A percentile compares a stretch with the other conserved stretches of the same genome.
Conservation (phyloP, 257 asterid species). For the Primulina huaijiensis region DNA sequence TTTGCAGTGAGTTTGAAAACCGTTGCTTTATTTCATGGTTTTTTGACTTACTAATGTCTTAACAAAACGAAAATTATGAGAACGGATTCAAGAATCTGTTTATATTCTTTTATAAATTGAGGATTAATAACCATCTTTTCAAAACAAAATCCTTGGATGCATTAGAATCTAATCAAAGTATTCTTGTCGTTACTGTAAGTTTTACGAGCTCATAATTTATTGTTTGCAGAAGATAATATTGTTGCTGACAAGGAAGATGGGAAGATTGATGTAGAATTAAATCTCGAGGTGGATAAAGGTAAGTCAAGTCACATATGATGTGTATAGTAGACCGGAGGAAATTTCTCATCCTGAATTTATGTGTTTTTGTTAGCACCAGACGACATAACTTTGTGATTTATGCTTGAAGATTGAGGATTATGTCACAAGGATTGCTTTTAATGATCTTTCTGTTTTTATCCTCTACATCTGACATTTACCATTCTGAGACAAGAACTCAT, state of each 20-base stretch:
- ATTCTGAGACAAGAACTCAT: neutral
- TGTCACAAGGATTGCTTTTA: neutral
- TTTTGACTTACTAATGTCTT: neutral
- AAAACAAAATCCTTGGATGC: neutral
- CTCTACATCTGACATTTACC: neutral
- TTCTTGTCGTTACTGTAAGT: neutral
- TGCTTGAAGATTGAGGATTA: neutral
- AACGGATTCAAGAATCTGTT: neutral
- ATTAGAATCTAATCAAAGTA: neutral
- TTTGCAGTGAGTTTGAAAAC: neutral
- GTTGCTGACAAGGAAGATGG: constrained; percentile 32
- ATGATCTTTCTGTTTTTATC: neutral
- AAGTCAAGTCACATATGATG: neutral
- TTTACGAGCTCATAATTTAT: constrained; percentile 17
- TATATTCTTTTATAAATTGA: neutral
- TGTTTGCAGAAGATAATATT: constrained; percentile 38
- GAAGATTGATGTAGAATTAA: constrained; percentile 33
- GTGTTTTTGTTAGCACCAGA: neutral
- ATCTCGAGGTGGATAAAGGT: constrained; percentile 36
- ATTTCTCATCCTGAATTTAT: neutral
- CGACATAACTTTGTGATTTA: neutral
- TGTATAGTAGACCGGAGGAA: neutral
- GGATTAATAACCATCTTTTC: neutral
- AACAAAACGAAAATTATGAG: neutral
- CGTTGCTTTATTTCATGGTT: neutral